phyloP scores from a whole-genome alignment of 768 basidiomycete genomes.

The Podaxis sp. region DNA sequence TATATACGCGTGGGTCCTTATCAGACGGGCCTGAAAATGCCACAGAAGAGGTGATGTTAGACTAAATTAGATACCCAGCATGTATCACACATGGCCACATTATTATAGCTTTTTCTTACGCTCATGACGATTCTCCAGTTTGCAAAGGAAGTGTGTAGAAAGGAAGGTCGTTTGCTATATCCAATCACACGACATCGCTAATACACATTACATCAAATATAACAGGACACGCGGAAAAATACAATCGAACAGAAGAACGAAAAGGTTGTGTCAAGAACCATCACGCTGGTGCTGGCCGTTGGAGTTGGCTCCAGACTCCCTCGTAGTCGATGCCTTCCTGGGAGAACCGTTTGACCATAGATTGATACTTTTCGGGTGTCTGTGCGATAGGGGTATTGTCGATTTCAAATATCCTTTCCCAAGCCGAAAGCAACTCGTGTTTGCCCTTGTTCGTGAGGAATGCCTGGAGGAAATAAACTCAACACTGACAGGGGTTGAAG shows the following conservation, averaged over 20 bases:
- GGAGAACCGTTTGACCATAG: conserved; percentile 23
- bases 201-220: no score
- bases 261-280: not conserved
- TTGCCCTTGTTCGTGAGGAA: conserved; percentile 23
- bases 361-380: conserved; percentile 19
- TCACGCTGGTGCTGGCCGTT: not conserved
- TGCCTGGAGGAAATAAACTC: conserved; percentile 11
- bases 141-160: not conserved
- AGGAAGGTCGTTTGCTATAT: not conserved
- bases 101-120: not conserved
- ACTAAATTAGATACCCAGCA: not conserved
- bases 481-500: not conserved
- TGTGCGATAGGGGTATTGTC: conserved; percentile 5
- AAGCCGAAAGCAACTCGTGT: conserved; percentile 19
- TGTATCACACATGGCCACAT: not conserved
- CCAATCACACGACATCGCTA: not conserved
- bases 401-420: conserved; percentile 19
- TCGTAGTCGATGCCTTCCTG: conserved; percentile 27
- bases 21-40: not conserved
- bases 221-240: not conserved
- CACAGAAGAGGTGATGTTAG: not conserved
- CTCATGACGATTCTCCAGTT: not conserved
- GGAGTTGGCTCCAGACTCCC: conserved; percentile 21
- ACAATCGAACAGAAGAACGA: not conserved
- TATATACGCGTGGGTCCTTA: not conserved